These are phyloP conservation scores for Bipolaris victoriae DNA, from an alignment of 2,329 filamentous ascomycete genomes.

Conservation along the genomic window DNA sequence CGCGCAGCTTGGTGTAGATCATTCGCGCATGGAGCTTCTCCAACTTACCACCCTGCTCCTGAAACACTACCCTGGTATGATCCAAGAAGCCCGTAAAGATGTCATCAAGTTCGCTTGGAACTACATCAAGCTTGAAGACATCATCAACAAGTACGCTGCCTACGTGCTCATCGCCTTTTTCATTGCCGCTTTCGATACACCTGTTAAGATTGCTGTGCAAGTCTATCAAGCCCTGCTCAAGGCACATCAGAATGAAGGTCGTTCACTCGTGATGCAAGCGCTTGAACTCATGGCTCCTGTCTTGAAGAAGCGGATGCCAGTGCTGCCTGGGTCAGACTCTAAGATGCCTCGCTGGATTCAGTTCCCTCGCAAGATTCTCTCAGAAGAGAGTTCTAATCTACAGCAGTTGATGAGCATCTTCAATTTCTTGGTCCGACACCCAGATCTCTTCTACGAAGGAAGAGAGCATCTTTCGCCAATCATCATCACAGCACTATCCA, in stretches of 20 bases:
- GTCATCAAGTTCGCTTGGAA: slow-evolving; percentile 99
- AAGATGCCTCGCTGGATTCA: slow-evolving; percentile 85
- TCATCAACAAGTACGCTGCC: slow-evolving; percentile 98
- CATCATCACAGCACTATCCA: slow-evolving; percentile 86
- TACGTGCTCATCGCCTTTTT: slow-evolving; percentile 98
- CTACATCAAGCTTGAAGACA: slow-evolving; percentile 92
- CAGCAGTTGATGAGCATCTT: slow-evolving; percentile 98
- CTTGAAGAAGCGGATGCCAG: slow-evolving; percentile 76
- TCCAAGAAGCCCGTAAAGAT: slow-evolving; percentile 93
- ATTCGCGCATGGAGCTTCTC: slow-evolving; percentile 92
- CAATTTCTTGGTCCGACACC: slow-evolving; percentile 91
- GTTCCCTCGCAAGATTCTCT: slow-evolving; percentile 85
- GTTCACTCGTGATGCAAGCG: slow-evolving; percentile 89
- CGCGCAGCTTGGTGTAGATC: slow-evolving; percentile 85
- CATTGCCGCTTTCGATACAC: slow-evolving; percentile 95
- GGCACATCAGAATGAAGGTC: slow-evolving; percentile 93
- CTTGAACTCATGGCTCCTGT: slow-evolving; percentile 95
- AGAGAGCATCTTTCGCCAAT: slow-evolving; percentile 88
- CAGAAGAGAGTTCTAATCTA: slow-evolving; percentile 92
- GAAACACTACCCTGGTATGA: slow-evolving; percentile 87
- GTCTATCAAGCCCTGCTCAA: slow-evolving; percentile 91
- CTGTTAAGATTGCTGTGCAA: slow-evolving; percentile 92
- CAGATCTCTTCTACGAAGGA: slow-evolving; percentile 92
- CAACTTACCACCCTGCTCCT: slow-evolving; percentile 94
- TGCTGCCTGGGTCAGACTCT: slow-evolving; percentile 65